Evolutionary conservation across 2,329 filamentous ascomycete species (phyloP).

Genomic region (Xylariaceae sp.): DNA sequence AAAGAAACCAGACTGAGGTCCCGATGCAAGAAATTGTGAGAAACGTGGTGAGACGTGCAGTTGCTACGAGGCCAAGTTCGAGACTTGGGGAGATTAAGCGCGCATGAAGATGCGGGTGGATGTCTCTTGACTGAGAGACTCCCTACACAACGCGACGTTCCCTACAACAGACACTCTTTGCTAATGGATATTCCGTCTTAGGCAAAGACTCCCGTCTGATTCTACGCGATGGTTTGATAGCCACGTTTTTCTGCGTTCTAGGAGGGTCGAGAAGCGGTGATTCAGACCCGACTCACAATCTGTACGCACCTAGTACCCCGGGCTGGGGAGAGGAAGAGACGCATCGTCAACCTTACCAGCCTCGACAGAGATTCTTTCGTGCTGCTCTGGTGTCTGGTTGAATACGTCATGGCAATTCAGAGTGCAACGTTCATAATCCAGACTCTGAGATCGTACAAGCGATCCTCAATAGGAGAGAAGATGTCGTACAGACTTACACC

Average conservation of each 20-base stretch:
- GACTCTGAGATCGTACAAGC: neutral
- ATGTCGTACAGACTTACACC: neutral
- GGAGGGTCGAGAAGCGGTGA: neutral
- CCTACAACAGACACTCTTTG: too few relatives aligned
- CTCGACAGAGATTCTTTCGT: neutral
- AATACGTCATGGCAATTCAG: neutral
- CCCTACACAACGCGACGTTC: neutral
- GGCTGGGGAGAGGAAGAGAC: neutral
- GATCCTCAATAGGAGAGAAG: neutral
- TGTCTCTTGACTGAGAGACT: neutral
- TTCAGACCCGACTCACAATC: neutral
- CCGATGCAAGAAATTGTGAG: neutral
- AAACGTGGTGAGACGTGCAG: neutral
- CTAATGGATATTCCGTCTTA: too few relatives aligned
- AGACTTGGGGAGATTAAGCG: neutral
- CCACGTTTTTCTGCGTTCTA: neutral
- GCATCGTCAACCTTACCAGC: neutral
- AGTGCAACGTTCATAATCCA: neutral
- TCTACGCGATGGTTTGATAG: neutral
- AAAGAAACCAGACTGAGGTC: neutral
- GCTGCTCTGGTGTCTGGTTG: neutral
- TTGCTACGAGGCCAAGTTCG: too few relatives aligned
- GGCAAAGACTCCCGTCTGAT: neutral
- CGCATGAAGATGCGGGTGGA: neutral
- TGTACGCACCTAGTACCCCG: neutral